These are phyloP conservation scores for Coniophora puteana DNA, from an alignment of 1,284 basidiomycete species.

Conservation along the genomic window DNA sequence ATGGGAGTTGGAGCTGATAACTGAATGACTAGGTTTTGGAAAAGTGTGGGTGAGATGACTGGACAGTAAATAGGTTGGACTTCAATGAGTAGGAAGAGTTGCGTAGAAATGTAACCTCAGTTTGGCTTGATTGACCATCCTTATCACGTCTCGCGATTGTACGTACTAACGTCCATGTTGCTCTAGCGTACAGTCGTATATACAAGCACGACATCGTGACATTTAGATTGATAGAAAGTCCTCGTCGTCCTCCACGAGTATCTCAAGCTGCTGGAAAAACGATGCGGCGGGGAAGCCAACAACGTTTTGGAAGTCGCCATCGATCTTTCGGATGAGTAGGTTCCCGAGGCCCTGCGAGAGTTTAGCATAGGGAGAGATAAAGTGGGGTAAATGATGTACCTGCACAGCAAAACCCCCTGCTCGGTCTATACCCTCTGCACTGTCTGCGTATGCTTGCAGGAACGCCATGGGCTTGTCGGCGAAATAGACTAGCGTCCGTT, in stretches of 20 bases:
- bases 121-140: too few species aligned
- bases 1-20: background rate
- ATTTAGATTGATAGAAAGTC: conserved; percentile 56
- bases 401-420: conserved; percentile 97
- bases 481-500: conserved; percentile 80
- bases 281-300: conserved; percentile 87
- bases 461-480: conserved; percentile 64
- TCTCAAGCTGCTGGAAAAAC: conserved; percentile 69
- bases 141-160: too few species aligned
- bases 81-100: too few species aligned
- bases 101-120: too few species aligned
- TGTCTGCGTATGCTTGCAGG: conserved; percentile 84
- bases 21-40: background rate
- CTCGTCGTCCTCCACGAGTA: conserved; percentile 66
- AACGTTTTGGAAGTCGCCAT: conserved; percentile 92
- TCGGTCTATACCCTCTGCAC: conserved; percentile 85
- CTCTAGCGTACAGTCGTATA: too few species aligned
- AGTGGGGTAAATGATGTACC: conserved; percentile 36
- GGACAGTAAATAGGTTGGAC: background rate
- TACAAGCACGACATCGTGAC: background rate
- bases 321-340: conserved; percentile 76
- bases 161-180: too few species aligned
- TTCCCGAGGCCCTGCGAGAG: conserved; percentile 70
- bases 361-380: background rate
- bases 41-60: background rate